phyloP scores from a whole-genome alignment of 1,139 yeast species.

The Magnusiomyces ingens region DNA sequence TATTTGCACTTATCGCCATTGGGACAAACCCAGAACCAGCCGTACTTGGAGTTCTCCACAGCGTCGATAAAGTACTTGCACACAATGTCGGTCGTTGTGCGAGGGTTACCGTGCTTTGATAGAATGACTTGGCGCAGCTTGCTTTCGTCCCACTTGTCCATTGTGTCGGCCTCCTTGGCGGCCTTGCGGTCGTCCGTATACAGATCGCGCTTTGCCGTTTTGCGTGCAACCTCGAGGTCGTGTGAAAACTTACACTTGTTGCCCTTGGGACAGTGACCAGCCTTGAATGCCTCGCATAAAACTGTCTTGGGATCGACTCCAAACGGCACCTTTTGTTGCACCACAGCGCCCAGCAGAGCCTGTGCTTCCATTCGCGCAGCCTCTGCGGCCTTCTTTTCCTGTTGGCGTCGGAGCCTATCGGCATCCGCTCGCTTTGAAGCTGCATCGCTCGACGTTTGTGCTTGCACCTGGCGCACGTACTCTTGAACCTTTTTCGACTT shows the following conservation, averaged over 20 bases:
- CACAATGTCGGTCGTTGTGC: constrained; percentile 90
- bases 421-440: constrained; percentile 65
- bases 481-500: constrained; percentile 91
- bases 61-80: constrained; percentile 95
- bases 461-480: constrained; percentile 70
- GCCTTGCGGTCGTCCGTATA: constrained; percentile 77
- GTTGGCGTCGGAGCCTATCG: constrained; percentile 63
- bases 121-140: constrained; percentile 78
- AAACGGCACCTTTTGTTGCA: constrained; percentile 84
- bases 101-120: constrained; percentile 91
- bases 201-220: constrained; percentile 82
- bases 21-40: constrained; percentile 99
- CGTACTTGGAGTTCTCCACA: constrained; percentile 94
- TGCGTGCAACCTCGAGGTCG: constrained; percentile 73
- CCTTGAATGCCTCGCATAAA: constrained; percentile 83
- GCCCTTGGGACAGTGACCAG: constrained; percentile 87
- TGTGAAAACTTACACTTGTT: constrained; percentile 91
- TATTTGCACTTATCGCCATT: constrained; percentile 93
- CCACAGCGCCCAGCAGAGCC: constrained; percentile 57
- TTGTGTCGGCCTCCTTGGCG: constrained; percentile 72
- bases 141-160: constrained; percentile 97
- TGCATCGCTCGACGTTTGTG: constrained; percentile 51
- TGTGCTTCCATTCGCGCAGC: constrained; percentile 84
- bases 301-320: constrained; percentile 97
- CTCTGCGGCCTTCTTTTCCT: constrained; percentile 88